These are phyloP conservation scores for Pythium folliculosum DNA, from an alignment of 352 stramenopile genomes.

Conservation along the genomic window DNA sequence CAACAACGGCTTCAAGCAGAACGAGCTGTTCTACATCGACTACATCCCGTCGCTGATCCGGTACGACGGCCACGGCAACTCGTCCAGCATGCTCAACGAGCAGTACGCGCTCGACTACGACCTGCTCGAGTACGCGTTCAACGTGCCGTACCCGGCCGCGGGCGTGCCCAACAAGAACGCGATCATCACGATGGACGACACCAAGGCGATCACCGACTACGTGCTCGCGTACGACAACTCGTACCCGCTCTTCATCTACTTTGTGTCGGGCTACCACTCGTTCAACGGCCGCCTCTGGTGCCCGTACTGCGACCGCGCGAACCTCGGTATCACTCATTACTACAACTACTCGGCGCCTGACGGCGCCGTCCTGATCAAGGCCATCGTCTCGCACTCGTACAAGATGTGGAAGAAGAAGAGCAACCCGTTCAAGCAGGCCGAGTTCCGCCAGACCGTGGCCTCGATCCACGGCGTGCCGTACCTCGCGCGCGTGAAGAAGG, in stretches of 20 bases:
- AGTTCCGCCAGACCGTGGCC: conserved; percentile 61
- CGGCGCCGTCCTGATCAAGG: conserved; percentile 54
- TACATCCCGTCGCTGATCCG: conserved; percentile 74
- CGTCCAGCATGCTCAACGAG: conserved; percentile 66
- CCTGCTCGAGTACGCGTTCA: conserved; percentile 72
- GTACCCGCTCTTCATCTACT: conserved; percentile 77
- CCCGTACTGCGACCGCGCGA: conserved; percentile 73
- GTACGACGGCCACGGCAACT: conserved; percentile 79
- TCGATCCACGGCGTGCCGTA: conserved; percentile 68
- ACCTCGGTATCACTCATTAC: conserved; percentile 75
- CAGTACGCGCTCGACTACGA: conserved; percentile 64
- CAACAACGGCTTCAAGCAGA: conserved; percentile 75
- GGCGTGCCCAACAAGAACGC: conserved; percentile 46
- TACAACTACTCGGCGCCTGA: conserved; percentile 72
- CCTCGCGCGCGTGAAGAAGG: conserved; percentile 51
- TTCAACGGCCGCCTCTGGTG: conserved; percentile 86
- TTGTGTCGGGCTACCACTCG: conserved; percentile 66
- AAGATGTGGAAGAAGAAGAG: conserved; percentile 78
- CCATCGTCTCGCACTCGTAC: conserved; percentile 53
- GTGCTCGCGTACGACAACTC: conserved; percentile 62
- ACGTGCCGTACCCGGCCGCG: conserved; percentile 42
- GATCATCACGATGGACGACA: conserved; percentile 45
- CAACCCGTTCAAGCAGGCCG: conserved; percentile 63
- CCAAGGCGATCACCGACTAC: conserved; percentile 51
- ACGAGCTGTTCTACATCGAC: conserved; percentile 85